Evolutionary conservation across 2,329 filamentous ascomycete genomes (phyloP).

Genomic region (Epichloe elymi): DNA sequence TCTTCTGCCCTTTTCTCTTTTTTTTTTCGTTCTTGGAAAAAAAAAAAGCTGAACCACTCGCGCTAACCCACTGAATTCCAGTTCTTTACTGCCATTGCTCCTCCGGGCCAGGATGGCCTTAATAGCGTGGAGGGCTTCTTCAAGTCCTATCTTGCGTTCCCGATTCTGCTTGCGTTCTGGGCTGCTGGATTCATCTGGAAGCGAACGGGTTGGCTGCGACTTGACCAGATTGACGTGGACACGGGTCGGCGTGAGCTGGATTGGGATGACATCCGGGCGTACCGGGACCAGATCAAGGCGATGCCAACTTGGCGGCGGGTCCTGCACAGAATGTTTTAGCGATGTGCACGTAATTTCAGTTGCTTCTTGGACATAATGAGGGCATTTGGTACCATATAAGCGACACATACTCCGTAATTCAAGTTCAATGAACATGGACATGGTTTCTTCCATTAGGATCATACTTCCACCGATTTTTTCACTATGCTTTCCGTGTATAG

Average conservation of each 20-base stretch:
- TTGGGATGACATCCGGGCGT: conserved; percentile 9
- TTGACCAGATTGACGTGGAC: conserved; percentile 53
- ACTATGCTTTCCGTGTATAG: too few species aligned
- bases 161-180: conserved; percentile 42
- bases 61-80: conserved; percentile 8
- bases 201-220: conserved; percentile 42
- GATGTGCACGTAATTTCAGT: neutral
- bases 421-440: neutral
- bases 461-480: too few species aligned
- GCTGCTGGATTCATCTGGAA: conserved; percentile 50
- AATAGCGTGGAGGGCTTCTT: conserved; percentile 38
- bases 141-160: conserved; percentile 37
- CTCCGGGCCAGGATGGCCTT: conserved; percentile 16
- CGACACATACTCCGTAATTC: neutral
- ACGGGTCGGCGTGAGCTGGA: conserved; percentile 47
- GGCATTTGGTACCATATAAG: neutral
- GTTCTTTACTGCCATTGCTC: conserved; percentile 36
- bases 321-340: conserved; percentile 7
- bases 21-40: neutral
- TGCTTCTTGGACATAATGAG: neutral
- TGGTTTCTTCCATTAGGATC: neutral
- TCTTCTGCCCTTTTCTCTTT: conserved; percentile 2
- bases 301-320: conserved; percentile 8
- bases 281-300: conserved; percentile 6
- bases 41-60: neutral